Percentiles rank a stretch among this genome's conserved stretches.
These are phyloP conservation scores for Colletotrichum shisoi DNA, from an alignment of 2,329 filamentous ascomycete genomes.

Conservation along the genomic window DNA sequence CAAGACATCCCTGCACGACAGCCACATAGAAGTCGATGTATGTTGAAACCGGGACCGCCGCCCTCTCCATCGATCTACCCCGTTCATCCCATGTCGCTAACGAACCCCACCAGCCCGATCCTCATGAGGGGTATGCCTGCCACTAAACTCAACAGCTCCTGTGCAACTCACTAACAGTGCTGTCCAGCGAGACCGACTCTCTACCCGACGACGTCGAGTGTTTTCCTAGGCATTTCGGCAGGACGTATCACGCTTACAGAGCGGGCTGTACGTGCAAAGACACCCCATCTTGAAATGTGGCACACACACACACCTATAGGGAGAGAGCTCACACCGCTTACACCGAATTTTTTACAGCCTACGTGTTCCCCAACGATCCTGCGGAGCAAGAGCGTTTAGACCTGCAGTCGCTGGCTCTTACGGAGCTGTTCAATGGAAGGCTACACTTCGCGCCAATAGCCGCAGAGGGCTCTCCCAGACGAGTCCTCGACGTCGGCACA, in stretches of 20 bases:
- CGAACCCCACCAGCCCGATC: slow-evolving; percentile 32
- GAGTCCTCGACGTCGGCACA: slow-evolving; percentile 56
- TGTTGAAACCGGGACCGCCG: slow-evolving; percentile 7
- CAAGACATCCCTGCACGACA: slow-evolving; percentile 39
- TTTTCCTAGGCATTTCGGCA: slow-evolving; percentile 55
- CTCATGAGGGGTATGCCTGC: slow-evolving; percentile 37
- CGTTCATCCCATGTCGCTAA: slow-evolving; percentile 34
- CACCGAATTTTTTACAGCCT: slow-evolving; percentile 47
- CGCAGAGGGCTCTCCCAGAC: slow-evolving; percentile 47
- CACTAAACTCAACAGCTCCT: neutral
- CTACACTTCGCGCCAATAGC: slow-evolving; percentile 56
- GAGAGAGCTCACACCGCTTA: neutral
- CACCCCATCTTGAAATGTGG: too few relatives aligned
- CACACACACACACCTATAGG: too few relatives aligned
- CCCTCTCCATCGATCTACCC: neutral
- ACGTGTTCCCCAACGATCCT: slow-evolving; percentile 57
- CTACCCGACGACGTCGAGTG: slow-evolving; percentile 54
- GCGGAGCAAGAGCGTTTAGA: slow-evolving; percentile 54
- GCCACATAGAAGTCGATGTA: slow-evolving; percentile 37
- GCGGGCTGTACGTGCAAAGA: slow-evolving; percentile 54
- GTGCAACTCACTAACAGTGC: slow-evolving; percentile 4
- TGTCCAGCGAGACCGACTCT: slow-evolving; percentile 47
- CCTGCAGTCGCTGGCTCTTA: slow-evolving; percentile 51
- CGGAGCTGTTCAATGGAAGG: slow-evolving; percentile 50
- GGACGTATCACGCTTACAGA: slow-evolving; percentile 58